These are phyloP conservation scores for Skeletonema potamos DNA, from an alignment of 108 stramenopile genomes.

Conservation along the genomic window DNA sequence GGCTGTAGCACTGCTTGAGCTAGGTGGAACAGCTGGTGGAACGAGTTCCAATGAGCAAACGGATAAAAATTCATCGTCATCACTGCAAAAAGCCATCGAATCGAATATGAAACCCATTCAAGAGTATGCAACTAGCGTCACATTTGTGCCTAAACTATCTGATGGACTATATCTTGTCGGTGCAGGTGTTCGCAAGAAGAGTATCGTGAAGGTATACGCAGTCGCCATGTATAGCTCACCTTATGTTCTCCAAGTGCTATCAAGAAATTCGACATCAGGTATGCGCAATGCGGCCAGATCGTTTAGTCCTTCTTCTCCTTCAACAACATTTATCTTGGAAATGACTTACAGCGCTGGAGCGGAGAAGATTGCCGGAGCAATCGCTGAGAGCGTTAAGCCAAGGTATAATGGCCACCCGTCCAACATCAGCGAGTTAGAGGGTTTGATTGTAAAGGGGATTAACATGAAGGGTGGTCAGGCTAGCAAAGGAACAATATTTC, in stretches of 20 bases:
- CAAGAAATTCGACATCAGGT: background rate
- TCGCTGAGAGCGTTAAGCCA: background rate
- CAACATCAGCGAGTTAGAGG: background rate
- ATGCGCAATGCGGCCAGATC: background rate
- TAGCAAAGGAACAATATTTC: background rate
- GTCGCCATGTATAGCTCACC: background rate
- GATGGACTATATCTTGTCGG: background rate
- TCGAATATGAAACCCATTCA: background rate
- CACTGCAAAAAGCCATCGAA: background rate
- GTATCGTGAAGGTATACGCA: background rate
- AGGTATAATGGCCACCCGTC: background rate
- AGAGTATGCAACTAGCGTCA: background rate
- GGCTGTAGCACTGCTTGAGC: background rate
- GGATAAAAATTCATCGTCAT: background rate
- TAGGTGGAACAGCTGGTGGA: background rate
- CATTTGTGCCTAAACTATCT: background rate
- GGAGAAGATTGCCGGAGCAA: conserved; percentile 1
- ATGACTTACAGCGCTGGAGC: conserved; percentile 7
- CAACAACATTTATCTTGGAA: conserved; percentile 1
- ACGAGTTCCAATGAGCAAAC: background rate
- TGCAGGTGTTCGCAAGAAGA: conserved; percentile 10
- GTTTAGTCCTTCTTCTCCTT: background rate
- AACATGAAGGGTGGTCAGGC: background rate
- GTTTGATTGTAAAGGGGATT: background rate
- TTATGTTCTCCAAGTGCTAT: background rate